These are phyloP conservation scores for Clohesyomyces aquaticus DNA, from an alignment of 495 filamentous ascomycete genomes.

Conservation along the genomic window DNA sequence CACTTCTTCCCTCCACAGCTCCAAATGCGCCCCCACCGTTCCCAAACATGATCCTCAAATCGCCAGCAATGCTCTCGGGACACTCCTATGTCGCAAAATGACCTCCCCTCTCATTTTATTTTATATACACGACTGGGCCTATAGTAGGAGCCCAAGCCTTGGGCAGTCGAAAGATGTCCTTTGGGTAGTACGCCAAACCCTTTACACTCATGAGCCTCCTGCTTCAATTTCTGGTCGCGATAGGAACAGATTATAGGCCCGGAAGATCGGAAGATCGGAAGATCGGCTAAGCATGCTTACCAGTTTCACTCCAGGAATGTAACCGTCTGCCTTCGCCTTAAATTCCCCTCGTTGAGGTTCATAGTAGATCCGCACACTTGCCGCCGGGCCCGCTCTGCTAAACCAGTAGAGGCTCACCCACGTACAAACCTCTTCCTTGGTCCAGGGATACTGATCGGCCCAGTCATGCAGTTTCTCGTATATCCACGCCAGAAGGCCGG, in stretches of 20 bases:
- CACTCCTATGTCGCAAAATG: constrained; percentile 35
- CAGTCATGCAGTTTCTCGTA: constrained; percentile 58
- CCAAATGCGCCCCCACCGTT: too few relatives aligned
- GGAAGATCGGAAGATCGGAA: too few relatives aligned
- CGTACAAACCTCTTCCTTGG: constrained; percentile 58
- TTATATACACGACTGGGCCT: constrained; percentile 32
- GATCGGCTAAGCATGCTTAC: too few relatives aligned
- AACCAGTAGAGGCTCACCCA: constrained; percentile 60
- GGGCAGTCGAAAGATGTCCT: constrained; percentile 27
- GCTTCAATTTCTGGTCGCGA: constrained; percentile 42
- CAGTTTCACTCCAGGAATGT: too few relatives aligned
- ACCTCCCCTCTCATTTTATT: constrained; percentile 19
- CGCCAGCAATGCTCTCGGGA: constrained; percentile 15
- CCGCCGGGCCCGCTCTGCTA: constrained; percentile 53
- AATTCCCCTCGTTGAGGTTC: too few relatives aligned
- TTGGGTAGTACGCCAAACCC: constrained; percentile 29
- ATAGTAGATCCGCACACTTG: constrained; percentile 56
- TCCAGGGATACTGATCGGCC: constrained; percentile 57
- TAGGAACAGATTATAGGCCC: too few relatives aligned
- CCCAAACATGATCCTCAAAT: constrained; percentile 22
- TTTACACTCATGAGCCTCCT: neutral
- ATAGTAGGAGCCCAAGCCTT: constrained; percentile 18
- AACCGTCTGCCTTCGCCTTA: too few relatives aligned
- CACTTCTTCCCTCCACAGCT: too few relatives aligned
- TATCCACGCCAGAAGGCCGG: constrained; percentile 58